These are phyloP conservation scores for Hericium coralloides DNA, from an alignment of 768 basidiomycete genomes.

Conservation along the genomic window DNA sequence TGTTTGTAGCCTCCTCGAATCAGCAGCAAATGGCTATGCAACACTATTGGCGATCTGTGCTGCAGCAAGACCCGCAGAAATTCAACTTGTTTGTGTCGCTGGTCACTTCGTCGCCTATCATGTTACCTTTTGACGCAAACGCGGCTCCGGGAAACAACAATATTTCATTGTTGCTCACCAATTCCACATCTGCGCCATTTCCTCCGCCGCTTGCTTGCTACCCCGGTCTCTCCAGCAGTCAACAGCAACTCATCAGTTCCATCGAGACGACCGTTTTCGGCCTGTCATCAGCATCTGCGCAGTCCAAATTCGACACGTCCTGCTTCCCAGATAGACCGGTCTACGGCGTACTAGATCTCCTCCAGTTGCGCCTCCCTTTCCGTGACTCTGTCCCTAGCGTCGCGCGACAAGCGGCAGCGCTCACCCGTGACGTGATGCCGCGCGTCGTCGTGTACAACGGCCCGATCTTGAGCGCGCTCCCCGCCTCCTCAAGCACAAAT, in stretches of 20 bases:
- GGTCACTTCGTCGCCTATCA: slow-evolving; percentile 36
- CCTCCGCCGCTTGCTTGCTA: slow-evolving; percentile 56
- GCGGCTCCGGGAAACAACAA: slow-evolving; percentile 19
- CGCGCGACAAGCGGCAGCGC: slow-evolving; percentile 40
- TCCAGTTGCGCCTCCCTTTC: slow-evolving; percentile 53
- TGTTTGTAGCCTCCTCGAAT: slow-evolving; percentile 42
- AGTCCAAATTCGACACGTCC: slow-evolving; percentile 33
- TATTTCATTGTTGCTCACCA: slow-evolving; percentile 32
- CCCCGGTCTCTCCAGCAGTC: slow-evolving; percentile 35
- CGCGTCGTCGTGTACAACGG: slow-evolving; percentile 47
- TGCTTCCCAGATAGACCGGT: slow-evolving; percentile 52
- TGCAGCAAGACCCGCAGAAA: slow-evolving; percentile 36
- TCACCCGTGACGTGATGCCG: slow-evolving; percentile 34
- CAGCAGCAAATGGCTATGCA: slow-evolving; percentile 39
- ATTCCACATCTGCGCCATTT: slow-evolving; percentile 34
- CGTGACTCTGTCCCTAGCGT: slow-evolving; percentile 32
- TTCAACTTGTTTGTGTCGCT: slow-evolving; percentile 39
- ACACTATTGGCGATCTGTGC: slow-evolving; percentile 45
- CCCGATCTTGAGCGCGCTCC: slow-evolving; percentile 39
- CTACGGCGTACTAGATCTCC: slow-evolving; percentile 53
- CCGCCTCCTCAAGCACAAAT: slow-evolving; percentile 27
- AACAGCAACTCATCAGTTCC: slow-evolving; percentile 32
- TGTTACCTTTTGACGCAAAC: slow-evolving; percentile 52
- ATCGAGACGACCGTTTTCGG: slow-evolving; percentile 47
- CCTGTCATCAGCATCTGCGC: slow-evolving; percentile 24